A percentile compares a stretch with the other conserved stretches of the same genome.
Evolutionary conservation across 2,329 filamentous ascomycete genomes (phyloP).

Genomic region (Xylaria sp.): DNA sequence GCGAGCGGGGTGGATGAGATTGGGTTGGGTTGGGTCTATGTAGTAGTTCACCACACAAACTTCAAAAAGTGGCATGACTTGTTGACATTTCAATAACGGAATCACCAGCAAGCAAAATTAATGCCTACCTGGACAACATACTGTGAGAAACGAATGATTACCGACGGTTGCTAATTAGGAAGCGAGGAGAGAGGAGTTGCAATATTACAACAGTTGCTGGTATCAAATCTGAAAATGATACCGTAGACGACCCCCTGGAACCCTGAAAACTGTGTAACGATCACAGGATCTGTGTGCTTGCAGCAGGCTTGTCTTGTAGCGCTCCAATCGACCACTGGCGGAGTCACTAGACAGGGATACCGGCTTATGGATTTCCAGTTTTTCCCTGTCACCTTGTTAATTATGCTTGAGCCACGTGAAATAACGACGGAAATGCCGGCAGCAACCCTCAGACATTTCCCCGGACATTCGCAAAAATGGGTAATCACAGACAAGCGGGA

Average conservation of each 20-base stretch:
- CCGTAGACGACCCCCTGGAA: conserved; percentile 2
- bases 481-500: conserved; percentile 1
- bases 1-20: conserved; percentile 3
- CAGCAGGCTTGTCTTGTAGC: conserved; percentile 4
- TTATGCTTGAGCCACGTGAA: conserved; percentile 34
- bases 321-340: neutral
- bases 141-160: neutral
- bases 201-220: neutral
- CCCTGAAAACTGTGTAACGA: conserved; percentile 17
- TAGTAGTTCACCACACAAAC: neutral
- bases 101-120: neutral
- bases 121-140: neutral
- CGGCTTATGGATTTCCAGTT: conserved; percentile 23
- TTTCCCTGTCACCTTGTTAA: conserved; percentile 9
- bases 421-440: conserved; percentile 31
- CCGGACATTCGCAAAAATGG: conserved; percentile 24
- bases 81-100: neutral
- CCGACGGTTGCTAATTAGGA: neutral
- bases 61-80: neutral
- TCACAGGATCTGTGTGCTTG: conserved; percentile 16
- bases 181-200: conserved; percentile 5
- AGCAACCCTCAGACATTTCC: conserved; percentile 15
- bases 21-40: neutral
- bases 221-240: conserved; percentile 16
- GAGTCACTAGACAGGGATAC: conserved; percentile 24